phyloP scores from a whole-genome alignment of 2,329 filamentous ascomycete species.

The Aspergillus novoparasiticus region DNA sequence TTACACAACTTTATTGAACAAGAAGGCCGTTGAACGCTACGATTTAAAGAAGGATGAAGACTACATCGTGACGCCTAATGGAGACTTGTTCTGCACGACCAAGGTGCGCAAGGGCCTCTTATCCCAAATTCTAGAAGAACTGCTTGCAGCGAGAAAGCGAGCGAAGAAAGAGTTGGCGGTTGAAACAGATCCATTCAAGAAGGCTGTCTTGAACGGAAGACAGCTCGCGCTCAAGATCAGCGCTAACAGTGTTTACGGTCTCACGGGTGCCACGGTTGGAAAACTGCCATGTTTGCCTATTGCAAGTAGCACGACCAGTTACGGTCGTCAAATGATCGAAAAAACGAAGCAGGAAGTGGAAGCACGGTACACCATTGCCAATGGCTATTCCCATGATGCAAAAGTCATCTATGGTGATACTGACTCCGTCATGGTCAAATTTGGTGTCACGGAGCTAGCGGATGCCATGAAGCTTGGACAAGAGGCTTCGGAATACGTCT shows the following conservation, averaged over 20 bases:
- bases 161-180: conserved; percentile 87
- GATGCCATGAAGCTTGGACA: conserved; percentile 95
- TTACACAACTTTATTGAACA: conserved; percentile 90
- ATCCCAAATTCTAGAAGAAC: conserved; percentile 92
- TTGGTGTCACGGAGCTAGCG: conserved; percentile 81
- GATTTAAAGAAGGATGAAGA: conserved; percentile 83
- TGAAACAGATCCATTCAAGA: conserved; percentile 95
- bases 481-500: conserved; percentile 86
- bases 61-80: conserved; percentile 94
- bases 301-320: conserved; percentile 94
- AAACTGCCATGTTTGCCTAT: conserved; percentile 95
- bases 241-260: conserved; percentile 95
- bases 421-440: conserved; percentile 99
- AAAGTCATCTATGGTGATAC: conserved; percentile 99
- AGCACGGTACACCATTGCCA: conserved; percentile 82
- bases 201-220: conserved; percentile 95
- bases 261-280: conserved; percentile 93
- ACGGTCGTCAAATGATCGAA: conserved; percentile 98
- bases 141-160: conserved; percentile 87
- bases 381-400: conserved; percentile 91
- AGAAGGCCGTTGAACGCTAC: conserved; percentile 73
- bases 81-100: conserved; percentile 85
- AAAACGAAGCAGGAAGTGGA: conserved; percentile 97
- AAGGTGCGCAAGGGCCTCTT: conserved; percentile 90
- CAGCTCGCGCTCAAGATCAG: conserved; percentile 95